Evolutionary conservation across 2,329 filamentous ascomycete genomes (phyloP).

Genomic region (Diaporthe ilicicola): DNA sequence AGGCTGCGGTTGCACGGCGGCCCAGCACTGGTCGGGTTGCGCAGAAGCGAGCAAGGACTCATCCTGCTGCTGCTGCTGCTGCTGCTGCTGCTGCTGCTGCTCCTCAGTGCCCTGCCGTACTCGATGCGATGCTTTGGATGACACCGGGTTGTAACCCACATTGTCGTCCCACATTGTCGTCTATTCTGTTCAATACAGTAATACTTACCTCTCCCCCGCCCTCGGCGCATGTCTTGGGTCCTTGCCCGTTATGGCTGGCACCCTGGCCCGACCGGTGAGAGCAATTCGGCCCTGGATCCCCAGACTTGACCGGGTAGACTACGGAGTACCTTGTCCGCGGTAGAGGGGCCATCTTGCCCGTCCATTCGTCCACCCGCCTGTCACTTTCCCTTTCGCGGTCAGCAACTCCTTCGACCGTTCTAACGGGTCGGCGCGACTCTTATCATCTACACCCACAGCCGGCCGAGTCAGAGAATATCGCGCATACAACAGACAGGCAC

Average conservation of each 20-base stretch:
- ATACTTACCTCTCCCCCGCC: not conserved
- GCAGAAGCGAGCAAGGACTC: not conserved
- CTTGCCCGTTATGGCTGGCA: not conserved
- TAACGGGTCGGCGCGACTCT: constrained; percentile 14
- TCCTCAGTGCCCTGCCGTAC: not conserved
- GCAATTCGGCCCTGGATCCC: not conserved
- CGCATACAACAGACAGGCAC: not conserved
- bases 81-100: too few relatives aligned
- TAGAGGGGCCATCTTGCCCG: not conserved
- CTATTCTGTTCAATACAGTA: not conserved
- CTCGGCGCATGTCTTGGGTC: too few relatives aligned
- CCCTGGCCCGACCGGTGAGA: constrained; percentile 24
- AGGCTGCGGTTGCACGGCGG: constrained; percentile 18
- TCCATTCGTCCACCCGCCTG: constrained; percentile 8
- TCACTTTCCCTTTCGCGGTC: not conserved
- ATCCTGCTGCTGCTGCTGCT: too few relatives aligned
- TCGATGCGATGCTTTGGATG: not conserved
- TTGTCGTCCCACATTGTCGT: too few relatives aligned
- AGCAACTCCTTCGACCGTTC: not conserved
- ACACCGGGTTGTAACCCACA: not conserved
- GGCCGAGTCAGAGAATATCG: not conserved
- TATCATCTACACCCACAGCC: constrained; percentile 15
- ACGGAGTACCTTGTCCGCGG: not conserved
- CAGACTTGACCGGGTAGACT: constrained; percentile 6
- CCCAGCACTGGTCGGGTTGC: not conserved